A percentile compares a stretch with the other conserved stretches of the same genome.
These are phyloP conservation scores for Diplodia corticola DNA, from an alignment of 2,329 filamentous ascomycete species.

Conservation along the genomic window DNA sequence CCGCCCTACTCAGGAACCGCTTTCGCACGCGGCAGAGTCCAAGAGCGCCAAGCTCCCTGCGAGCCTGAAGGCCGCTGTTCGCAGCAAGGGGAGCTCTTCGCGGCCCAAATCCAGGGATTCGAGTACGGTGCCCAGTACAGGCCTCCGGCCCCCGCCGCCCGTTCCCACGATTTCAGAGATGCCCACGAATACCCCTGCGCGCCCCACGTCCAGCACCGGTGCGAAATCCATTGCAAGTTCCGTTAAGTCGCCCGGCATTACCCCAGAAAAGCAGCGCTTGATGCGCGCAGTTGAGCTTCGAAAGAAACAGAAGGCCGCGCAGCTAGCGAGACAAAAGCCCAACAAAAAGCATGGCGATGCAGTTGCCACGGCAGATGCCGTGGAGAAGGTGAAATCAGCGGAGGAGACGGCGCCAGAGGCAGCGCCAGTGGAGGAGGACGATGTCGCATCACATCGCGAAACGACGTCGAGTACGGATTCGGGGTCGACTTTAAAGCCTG, in stretches of 20 bases:
- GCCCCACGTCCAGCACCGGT: constrained; percentile 41
- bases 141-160: constrained; percentile 36
- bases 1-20: constrained; percentile 62
- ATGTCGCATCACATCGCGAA: constrained; percentile 14
- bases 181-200: constrained; percentile 38
- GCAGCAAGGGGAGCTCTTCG: constrained; percentile 27
- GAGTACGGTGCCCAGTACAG: constrained; percentile 33
- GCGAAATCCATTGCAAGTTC: constrained; percentile 28
- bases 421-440: neutral
- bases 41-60: constrained; percentile 76
- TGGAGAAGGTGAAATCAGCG: constrained; percentile 21
- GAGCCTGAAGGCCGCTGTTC: constrained; percentile 62
- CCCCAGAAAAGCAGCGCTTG: constrained; percentile 84
- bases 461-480: constrained; percentile 22
- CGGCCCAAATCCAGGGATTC: constrained; percentile 40
- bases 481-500: constrained; percentile 22
- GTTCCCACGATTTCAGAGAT: constrained; percentile 38
- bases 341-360: constrained; percentile 16
- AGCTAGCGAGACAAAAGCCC: constrained; percentile 35
- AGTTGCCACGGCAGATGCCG: constrained; percentile 25
- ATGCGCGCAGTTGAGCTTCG: constrained; percentile 93
- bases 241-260: constrained; percentile 58
- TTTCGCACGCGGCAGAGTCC: constrained; percentile 59
- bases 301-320: constrained; percentile 68
- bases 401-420: constrained; percentile 7